These are phyloP conservation scores for Talaromyces funiculosus DNA, from an alignment of 2,329 filamentous ascomycete genomes.

Conservation along the genomic window DNA sequence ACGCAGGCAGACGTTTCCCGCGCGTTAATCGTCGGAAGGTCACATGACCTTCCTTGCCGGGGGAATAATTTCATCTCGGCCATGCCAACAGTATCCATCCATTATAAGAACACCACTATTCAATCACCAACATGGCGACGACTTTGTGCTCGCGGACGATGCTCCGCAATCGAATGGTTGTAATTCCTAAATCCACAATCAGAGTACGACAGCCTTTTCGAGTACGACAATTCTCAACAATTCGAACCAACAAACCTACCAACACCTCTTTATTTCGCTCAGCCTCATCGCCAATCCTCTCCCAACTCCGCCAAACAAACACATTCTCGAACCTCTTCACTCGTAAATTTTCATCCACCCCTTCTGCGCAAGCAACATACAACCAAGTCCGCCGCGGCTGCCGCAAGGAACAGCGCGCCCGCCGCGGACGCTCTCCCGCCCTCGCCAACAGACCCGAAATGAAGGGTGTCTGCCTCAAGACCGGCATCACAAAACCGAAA, in stretches of 20 bases:
- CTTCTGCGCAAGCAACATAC: constrained; percentile 55
- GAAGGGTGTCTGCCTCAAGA: constrained; percentile 94
- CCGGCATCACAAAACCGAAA: constrained; percentile 91
- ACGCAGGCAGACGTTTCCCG: constrained; percentile 1
- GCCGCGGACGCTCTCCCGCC: constrained; percentile 83
- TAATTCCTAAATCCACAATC: constrained; percentile 5
- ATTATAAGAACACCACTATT: neutral
- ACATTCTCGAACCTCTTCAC: constrained; percentile 24
- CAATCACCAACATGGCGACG: constrained; percentile 5
- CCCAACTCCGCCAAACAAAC: constrained; percentile 18
- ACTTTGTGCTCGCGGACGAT: constrained; percentile 9
- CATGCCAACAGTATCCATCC: neutral
- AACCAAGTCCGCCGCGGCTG: constrained; percentile 73
- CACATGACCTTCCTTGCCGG: neutral
- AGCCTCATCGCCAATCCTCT: neutral
- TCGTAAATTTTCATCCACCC: constrained; percentile 15
- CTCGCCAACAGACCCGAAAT: constrained; percentile 70
- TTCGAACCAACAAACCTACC: constrained; percentile 22
- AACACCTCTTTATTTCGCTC: neutral
- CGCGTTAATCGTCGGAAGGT: neutral
- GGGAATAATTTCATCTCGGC: neutral
- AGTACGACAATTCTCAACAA: constrained; percentile 14
- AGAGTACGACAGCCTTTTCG: neutral
- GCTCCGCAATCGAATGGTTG: neutral
- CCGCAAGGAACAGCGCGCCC: constrained; percentile 70